Base-by-base conservation (phyloP, 1,139 yeast genomes). In the Groenewaldozyma auringiensis region DNA sequence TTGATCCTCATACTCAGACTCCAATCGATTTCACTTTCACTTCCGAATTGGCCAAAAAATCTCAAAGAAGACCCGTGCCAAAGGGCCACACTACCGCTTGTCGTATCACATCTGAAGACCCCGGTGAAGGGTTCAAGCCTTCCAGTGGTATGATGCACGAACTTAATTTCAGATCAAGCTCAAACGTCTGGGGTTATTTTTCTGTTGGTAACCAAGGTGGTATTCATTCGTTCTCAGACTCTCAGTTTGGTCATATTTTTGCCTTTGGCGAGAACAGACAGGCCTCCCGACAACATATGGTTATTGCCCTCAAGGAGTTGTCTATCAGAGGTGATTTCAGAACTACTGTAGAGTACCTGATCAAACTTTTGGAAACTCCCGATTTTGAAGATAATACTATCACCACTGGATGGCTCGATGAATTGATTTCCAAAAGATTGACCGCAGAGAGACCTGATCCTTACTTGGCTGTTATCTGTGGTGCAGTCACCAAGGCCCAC, bases 181-280 rank as follows among this genome's bases (percentile, higher is more conserved):
- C 96, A 18, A 92, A 92, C 60, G 98, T 92, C 43, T 92, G 98
- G 98, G 98, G 98, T 72, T 92, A 92, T 67, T 92, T 92, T 77
- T 86, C 96, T 14, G 97, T 92, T 47, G 89, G 94, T 59, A 88
- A 86, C 67, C 94, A 87, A 66, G 95, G 97, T 53, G 92, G 96
- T 46, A 94, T 92, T 62, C 98, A 92, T 70, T 88, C 96, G 3
- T 92, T 88, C 71, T 84, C 96, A 22, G 98, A 92, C 67, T 89
- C 98, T 45, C 98, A 92, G 69, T 92, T 92, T 62, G 98, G 98
- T 64, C 98, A 92, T 66, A 92, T 92, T 55, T 92, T 92, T 64
- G 97, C 98, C 36, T 94, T 89, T 69, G 98, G 98, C 65, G 98
- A 92, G 71, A 92, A 89, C 64, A 84, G 98, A 72, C 94, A 86